Conservation (phyloP, 164 flowering plant species). For the Nymphaea colorata region DNA sequence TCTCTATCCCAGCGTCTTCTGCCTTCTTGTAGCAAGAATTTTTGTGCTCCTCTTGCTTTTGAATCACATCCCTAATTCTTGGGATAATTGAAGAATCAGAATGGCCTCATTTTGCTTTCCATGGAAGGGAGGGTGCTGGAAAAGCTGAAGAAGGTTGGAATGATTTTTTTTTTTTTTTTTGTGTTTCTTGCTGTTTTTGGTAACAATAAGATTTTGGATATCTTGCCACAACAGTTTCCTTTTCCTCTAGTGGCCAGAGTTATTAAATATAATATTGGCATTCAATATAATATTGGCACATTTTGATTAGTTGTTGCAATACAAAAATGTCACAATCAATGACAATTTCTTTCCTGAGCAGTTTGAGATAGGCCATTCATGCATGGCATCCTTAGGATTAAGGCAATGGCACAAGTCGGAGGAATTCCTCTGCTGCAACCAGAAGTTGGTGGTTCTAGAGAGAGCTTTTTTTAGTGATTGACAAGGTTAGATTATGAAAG, state of each 20-base stretch:
- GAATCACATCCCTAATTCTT: neutral
- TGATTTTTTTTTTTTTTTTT: constrained; percentile 30
- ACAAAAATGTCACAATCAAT: constrained; percentile 95
- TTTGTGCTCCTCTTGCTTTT: neutral
- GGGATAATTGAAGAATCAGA: too few species aligned
- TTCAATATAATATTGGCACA: constrained; percentile 77
- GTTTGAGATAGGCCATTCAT: constrained; percentile 94
- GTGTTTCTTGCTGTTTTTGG: constrained; percentile 85
- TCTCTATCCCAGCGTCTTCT: neutral
- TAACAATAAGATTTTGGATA: constrained; percentile 70
- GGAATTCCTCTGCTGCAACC: constrained; percentile 93
- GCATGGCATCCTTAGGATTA: constrained; percentile 99
- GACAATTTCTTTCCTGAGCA: constrained; percentile 97
- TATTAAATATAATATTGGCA: too few species aligned
- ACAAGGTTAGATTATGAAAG: constrained; percentile 88
- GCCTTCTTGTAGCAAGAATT: neutral
- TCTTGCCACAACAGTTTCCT: constrained; percentile 92
- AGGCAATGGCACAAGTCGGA: constrained; percentile 99
- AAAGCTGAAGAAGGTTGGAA: too few species aligned
- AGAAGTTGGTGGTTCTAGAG: constrained; percentile 82
- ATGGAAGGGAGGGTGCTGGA: too few species aligned
- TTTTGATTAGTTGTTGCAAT: constrained; percentile 92
- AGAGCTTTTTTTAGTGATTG: constrained; percentile 89
- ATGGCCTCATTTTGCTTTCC: too few species aligned
- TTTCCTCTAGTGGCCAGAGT: constrained; percentile 94